Conservation (phyloP, 495 filamentous ascomycete genomes). For the Pyronema omphalodes region DNA sequence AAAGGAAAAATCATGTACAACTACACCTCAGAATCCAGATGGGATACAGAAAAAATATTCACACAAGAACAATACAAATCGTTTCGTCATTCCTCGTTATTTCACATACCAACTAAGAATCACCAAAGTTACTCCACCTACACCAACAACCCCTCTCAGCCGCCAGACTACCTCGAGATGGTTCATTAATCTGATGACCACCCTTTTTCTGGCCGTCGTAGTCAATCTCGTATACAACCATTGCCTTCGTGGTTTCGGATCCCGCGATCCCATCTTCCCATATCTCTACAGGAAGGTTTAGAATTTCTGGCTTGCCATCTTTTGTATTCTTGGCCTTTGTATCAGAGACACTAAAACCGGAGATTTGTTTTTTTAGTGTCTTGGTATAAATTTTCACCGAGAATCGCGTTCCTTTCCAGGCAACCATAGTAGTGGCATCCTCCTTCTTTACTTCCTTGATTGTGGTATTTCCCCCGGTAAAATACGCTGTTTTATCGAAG, state of each 20-base stretch:
- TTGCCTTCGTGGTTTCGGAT: neutral
- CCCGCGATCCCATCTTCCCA: constrained; percentile 1
- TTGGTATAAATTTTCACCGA: constrained; percentile 81
- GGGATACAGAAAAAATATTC: too few relatives aligned
- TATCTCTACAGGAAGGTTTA: neutral
- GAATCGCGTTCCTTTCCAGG: constrained; percentile 68
- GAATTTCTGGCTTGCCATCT: too few relatives aligned
- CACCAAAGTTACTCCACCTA: neutral
- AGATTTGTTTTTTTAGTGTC: neutral
- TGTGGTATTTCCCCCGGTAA: constrained; percentile 22
- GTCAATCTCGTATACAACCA: neutral
- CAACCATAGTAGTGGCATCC: constrained; percentile 51
- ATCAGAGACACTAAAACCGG: neutral
- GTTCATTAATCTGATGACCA: neutral
- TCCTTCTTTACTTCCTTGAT: constrained; percentile 42
- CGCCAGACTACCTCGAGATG: neutral
- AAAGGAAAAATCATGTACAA: too few relatives aligned
- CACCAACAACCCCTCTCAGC: neutral
- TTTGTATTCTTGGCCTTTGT: too few relatives aligned
- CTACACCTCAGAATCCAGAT: too few relatives aligned
- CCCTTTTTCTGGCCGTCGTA: neutral
- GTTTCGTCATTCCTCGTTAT: too few relatives aligned
- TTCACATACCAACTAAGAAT: neutral
- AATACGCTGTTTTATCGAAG: constrained; percentile 60
- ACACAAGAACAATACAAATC: too few relatives aligned